Base-by-base conservation (phyloP, 192 early-diverging fungal species). In the Allomyces javanicus region DNA sequence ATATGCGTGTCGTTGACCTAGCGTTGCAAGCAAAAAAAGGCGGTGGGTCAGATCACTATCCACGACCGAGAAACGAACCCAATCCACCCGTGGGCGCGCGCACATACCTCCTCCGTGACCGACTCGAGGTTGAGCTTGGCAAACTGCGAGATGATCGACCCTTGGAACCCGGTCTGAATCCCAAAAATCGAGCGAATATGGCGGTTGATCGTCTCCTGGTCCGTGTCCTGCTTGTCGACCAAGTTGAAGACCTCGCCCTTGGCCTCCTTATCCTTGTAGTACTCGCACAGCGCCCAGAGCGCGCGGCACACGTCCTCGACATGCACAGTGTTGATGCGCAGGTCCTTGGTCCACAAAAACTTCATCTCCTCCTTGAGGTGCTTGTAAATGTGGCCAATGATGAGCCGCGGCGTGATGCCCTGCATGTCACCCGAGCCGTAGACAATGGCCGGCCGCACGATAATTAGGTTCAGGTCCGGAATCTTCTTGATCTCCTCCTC, bases 271-370 rank as follows among this genome's bases (percentile, higher is more conserved):
- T 67, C 67, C 21, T 72, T 44, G 67, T 80, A 79, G 80, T 81
- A 83, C 64, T 68, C 70, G 27, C 83, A 81, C 19, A 79, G 62
- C 40, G 79, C 75, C 71, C 85, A 76, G n/a, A 79, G 74, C 4
- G 87, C 87, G 14, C 75, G 66, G 2, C 75, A 72, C 3, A 95
- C 93, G 72, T 97, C 95, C 22, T 66, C 33, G 0, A 97, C 92
- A 74, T 97, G 95, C 11, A 97, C 94, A 1, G 95, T 97, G 76
- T 91, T 94, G 71, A 96, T 82, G 65, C 88, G 88, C 50, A 96
- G 71, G 65, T 89, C 89, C 67, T 89, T 89, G 33, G 87, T 90
- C 95, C 95, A 97, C 61, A 97, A 75, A 55, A 94, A 81, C 33
- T 89, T 89, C 95, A 97, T 96, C 68, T 88, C 84, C 72, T 93